These are phyloP conservation scores for Oligophagozyma castellii DNA, from an alignment of 1,139 yeast genomes.

Conservation along the genomic window DNA sequence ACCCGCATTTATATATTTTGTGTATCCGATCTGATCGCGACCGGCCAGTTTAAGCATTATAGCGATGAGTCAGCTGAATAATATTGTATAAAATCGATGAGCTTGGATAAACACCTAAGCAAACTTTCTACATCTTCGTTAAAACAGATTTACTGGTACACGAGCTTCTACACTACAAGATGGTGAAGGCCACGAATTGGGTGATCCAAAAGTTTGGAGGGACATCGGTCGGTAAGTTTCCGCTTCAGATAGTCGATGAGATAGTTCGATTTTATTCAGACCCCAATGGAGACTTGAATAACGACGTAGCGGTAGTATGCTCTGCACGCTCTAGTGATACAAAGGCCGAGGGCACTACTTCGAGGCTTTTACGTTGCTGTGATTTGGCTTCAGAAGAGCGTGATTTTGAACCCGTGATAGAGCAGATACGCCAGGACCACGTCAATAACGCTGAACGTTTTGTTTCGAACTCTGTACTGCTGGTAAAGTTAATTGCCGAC, in stretches of 20 bases:
- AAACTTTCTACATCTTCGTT: too few relatives aligned
- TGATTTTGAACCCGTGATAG: conserved; percentile 40
- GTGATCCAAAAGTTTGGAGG: conserved; percentile 94
- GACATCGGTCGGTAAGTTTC: conserved; percentile 93
- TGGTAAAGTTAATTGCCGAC: conserved; percentile 36
- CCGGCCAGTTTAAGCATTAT: too few relatives aligned
- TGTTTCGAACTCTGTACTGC: conserved; percentile 35
- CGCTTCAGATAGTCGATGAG: conserved; percentile 69
- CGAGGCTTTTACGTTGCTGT: conserved; percentile 66
- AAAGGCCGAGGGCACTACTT: conserved; percentile 90
- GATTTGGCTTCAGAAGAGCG: conserved; percentile 47
- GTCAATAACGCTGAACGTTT: conserved; percentile 49
- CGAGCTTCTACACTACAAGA: too few relatives aligned
- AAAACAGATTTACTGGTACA: too few relatives aligned
- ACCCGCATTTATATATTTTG: too few relatives aligned
- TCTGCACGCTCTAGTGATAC: conserved; percentile 88
- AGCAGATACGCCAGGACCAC: conserved; percentile 66
- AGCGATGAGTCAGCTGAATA: too few relatives aligned
- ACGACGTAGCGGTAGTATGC: conserved; percentile 89
- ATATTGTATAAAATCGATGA: too few relatives aligned
- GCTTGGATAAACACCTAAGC: too few relatives aligned
- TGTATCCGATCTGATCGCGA: too few relatives aligned
- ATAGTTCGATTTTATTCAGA: conserved; percentile 56
- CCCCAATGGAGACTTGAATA: conserved; percentile 17
- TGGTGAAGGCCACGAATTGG: conserved; percentile 33